Evolutionary conservation across 257 asterid genomes (phyloP).

Genomic region (Misopates orontium): DNA sequence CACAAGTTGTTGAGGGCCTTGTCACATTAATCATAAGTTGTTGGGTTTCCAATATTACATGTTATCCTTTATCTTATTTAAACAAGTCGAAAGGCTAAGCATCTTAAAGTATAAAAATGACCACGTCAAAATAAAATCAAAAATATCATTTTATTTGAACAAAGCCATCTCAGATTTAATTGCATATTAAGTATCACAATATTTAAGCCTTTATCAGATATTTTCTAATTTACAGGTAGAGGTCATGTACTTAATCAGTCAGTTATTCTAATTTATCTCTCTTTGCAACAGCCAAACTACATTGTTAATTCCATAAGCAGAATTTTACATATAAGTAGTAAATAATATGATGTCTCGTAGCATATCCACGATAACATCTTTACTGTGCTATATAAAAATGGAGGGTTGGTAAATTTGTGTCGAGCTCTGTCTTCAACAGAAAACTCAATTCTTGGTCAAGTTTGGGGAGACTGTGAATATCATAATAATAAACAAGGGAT

Average conservation of each 20-base stretch:
- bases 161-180: background rate
- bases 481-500: conserved; percentile 12
- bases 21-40: background rate
- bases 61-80: background rate
- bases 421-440: background rate
- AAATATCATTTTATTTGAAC: background rate
- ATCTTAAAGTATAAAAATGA: conserved; percentile 1
- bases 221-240: background rate
- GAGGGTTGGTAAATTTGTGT: background rate
- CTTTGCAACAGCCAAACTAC: background rate
- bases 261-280: background rate
- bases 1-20: conserved; percentile 15
- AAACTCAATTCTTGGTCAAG: background rate
- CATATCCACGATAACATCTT: background rate
- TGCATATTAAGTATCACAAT: background rate
- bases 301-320: background rate
- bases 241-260: background rate
- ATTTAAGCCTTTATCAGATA: background rate
- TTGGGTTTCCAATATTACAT: background rate
- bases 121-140: background rate
- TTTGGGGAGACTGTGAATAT: background rate
- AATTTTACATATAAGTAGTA: background rate
- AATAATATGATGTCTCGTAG: background rate
- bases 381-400: background rate
- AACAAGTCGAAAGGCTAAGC: conserved; percentile 11